Evolutionary conservation across 2,329 filamentous ascomycete species (phyloP).

Genomic region (Sphaerulina populicola): DNA sequence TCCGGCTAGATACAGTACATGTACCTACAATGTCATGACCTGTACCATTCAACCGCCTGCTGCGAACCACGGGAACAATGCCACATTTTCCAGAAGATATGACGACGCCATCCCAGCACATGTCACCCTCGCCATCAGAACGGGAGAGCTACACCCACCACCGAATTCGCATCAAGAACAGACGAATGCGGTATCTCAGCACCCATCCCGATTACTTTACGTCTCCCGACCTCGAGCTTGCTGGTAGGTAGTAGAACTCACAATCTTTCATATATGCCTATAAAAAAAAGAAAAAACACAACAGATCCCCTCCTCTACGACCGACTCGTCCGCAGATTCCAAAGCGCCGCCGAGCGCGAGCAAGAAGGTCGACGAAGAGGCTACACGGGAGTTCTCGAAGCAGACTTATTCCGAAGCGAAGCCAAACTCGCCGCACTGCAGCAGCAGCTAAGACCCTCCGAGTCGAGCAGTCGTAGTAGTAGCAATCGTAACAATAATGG

Average conservation of each 20-base stretch:
- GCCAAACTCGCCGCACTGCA: constrained; percentile 58
- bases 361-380: constrained; percentile 65
- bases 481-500: no score
- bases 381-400: constrained; percentile 69
- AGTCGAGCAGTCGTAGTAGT: constrained; percentile 35
- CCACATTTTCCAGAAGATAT: not conserved
- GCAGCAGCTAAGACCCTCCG: constrained; percentile 36
- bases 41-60: not conserved
- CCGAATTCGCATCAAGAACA: constrained; percentile 51
- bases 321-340: constrained; percentile 66
- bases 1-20: no score
- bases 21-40: no score
- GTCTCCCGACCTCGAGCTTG: constrained; percentile 51
- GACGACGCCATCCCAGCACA: not conserved
- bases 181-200: constrained; percentile 67
- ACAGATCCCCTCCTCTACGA: constrained; percentile 74
- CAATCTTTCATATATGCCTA: constrained; percentile 2
- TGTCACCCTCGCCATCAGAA: not conserved
- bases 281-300: no score
- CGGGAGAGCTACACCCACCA: not conserved
- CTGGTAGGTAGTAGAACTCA: constrained; percentile 36
- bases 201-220: constrained; percentile 64
- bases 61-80: not conserved
- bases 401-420: constrained; percentile 67
- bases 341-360: constrained; percentile 63